Base-by-base conservation (phyloP, 441 rosid species). In the Arabidopsis hybrid region DNA sequence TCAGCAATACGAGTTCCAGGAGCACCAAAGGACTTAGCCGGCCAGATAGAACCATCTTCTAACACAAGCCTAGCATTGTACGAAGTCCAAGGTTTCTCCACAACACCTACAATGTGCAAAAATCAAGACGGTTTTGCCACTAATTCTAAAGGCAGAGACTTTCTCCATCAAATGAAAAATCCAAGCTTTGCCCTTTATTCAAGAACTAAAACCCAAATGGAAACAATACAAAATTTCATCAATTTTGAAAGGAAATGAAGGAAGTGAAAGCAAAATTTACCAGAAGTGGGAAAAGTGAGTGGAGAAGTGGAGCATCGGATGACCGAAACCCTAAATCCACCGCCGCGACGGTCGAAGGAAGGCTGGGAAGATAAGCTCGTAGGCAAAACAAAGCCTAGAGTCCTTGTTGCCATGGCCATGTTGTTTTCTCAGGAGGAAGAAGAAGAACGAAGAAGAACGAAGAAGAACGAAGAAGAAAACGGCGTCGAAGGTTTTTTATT, bases 11-110 rank as follows among this genome's bases (percentile, higher is more conserved):
- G 96, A 8, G 97, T 95, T 56, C 97, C 99, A 8, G 83, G 81
- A 50, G 96, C 97, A 81, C 99, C 99, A 79, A 94, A 94, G 3
- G 99, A 87, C 86, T 92, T 95, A 32, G 98, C 99, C 68, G 71
- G 87, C 99, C 99, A 95, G 8, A 88, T 40, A 4, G 99, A 92
- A 74, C 98, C 98, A 61, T 95, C 99, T 78, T 88, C 92, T 57
- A 95, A 89, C 66, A 89, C 98, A 71, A 95, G 90, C 63, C 96
- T 91, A 64, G 98, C 97, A 78, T 92, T 81, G 35, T 94, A 82
- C 8, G 84, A 78, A 58, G 77, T 92, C 97, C 99, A 95, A 1
- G 96, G 99, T 62, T 91, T 92, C 70, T 89, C 97, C 34, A 47
- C 32, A 17, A 17, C 74, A 61, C 87, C 97, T 95, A 92, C 10